phyloP scores from a whole-genome alignment of 1,284 basidiomycete species.

The Microbotryum lychnidis-dioicae region DNA sequence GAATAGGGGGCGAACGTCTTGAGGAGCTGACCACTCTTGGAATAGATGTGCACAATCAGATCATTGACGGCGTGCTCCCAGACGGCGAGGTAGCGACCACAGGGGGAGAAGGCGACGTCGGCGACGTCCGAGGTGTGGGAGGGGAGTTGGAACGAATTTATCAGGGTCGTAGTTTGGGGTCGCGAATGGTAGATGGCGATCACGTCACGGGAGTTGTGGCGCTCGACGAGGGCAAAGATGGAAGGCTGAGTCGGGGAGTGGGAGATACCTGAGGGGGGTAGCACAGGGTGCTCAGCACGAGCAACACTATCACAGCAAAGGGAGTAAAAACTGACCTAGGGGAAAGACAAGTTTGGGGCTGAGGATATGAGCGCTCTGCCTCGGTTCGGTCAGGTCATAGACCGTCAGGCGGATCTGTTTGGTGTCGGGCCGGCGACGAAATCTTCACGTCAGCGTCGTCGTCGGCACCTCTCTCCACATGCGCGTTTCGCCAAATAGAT shows the following conservation, averaged over 20 bases:
- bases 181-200: conserved; percentile 29
- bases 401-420: conserved; percentile 29
- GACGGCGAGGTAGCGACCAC: conserved; percentile 30
- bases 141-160: conserved; percentile 23
- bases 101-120: conserved; percentile 29
- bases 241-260: conserved; percentile 8
- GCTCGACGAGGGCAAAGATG: conserved; percentile 29
- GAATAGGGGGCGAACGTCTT: conserved; percentile 22
- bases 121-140: conserved; percentile 22
- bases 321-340: conserved; percentile 5
- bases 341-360: conserved; percentile 22
- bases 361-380: conserved; percentile 17
- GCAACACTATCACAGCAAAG: too few species aligned
- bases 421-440: too few species aligned
- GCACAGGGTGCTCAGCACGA: not conserved
- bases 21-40: conserved; percentile 17
- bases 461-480: not conserved
- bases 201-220: conserved; percentile 26
- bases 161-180: not conserved
- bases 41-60: conserved; percentile 26
- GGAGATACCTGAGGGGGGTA: conserved; percentile 12
- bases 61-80: conserved; percentile 28
- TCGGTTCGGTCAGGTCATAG: conserved; percentile 12
- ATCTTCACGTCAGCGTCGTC: not conserved
- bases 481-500: not conserved